A percentile compares a stretch with the other conserved stretches of the same genome.
Conservation (phyloP, 306 rosid species). For the Vachellia collinsii region DNA sequence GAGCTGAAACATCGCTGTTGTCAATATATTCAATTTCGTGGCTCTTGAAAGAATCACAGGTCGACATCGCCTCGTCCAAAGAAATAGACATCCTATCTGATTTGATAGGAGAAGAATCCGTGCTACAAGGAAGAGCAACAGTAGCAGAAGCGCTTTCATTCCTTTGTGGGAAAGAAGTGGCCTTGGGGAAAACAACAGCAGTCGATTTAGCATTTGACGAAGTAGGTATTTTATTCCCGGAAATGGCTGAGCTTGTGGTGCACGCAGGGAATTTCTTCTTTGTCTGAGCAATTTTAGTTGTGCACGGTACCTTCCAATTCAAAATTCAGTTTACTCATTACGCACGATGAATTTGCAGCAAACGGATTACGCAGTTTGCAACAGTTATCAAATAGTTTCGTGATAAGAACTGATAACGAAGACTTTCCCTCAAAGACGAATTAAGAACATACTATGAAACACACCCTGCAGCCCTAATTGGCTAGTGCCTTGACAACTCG, state of each 20-base stretch:
- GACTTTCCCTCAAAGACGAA: neutral
- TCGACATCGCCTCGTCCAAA: constrained; percentile 83
- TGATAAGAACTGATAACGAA: neutral
- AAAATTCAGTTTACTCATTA: constrained; percentile 21
- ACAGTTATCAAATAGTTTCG: constrained; percentile 11
- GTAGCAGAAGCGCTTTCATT: constrained; percentile 42
- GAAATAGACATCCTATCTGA: constrained; percentile 81
- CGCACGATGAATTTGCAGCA: constrained; percentile 4
- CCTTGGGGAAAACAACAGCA: constrained; percentile 51
- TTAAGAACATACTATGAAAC: neutral
- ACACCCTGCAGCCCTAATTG: neutral
- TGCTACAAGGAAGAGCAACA: constrained; percentile 45
- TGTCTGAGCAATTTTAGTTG: constrained; percentile 60
- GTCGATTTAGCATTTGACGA: constrained; percentile 50
- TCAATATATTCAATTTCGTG: constrained; percentile 88
- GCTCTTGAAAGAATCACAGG: constrained; percentile 86
- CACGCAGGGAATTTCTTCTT: constrained; percentile 59
- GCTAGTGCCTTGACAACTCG: neutral
- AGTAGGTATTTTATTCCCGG: constrained; percentile 37
- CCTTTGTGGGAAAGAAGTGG: constrained; percentile 39
- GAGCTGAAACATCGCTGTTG: constrained; percentile 62
- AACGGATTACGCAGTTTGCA: neutral
- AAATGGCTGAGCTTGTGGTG: constrained; percentile 32
- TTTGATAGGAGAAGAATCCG: constrained; percentile 78
- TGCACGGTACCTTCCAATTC: constrained; percentile 57